phyloP scores from a whole-genome alignment of 2,329 filamentous ascomycete species.

The Arthrobotrys sinensis region DNA sequence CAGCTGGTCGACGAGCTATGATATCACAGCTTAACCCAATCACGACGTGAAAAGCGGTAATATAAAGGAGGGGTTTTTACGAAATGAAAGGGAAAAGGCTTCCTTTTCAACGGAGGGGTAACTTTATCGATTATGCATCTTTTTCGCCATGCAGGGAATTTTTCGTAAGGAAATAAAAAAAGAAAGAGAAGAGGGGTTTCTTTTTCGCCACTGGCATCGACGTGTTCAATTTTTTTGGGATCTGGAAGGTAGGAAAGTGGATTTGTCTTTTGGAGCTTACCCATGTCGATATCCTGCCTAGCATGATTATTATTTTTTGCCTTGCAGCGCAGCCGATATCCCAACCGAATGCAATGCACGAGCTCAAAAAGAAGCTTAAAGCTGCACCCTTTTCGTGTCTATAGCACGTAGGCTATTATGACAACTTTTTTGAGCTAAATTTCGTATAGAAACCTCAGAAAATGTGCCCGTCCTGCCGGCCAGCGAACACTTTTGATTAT shows the following conservation, averaged over 20 bases:
- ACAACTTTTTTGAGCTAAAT: neutral
- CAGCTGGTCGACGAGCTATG: conserved; percentile 32
- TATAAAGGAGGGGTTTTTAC: conserved; percentile 15
- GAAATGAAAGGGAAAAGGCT: neutral
- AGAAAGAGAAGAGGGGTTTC: neutral
- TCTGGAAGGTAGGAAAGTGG: conserved; percentile 1
- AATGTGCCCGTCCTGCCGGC: neutral
- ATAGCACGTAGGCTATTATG: neutral
- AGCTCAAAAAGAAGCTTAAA: conserved; percentile 26
- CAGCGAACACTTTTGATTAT: conserved; percentile 8
- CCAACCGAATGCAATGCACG: conserved; percentile 34
- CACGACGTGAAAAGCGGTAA: neutral
- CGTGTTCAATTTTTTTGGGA: conserved; percentile 18
- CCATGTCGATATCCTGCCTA: conserved; percentile 50
- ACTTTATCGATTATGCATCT: conserved; percentile 52
- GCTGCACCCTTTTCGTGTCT: neutral
- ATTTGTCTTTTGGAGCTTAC: conserved; percentile 35
- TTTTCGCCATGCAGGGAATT: conserved; percentile 15
- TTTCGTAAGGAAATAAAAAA: neutral
- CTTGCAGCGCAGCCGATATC: conserved; percentile 9
- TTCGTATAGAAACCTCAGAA: neutral
- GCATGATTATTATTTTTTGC: conserved; percentile 41
- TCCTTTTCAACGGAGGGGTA: conserved; percentile 8
- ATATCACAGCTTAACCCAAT: conserved; percentile 30
- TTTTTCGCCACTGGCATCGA: conserved; percentile 10